These are phyloP conservation scores for Globomyces pollinis-pini DNA, from an alignment of 192 early-diverging fungal species.

Conservation along the genomic window DNA sequence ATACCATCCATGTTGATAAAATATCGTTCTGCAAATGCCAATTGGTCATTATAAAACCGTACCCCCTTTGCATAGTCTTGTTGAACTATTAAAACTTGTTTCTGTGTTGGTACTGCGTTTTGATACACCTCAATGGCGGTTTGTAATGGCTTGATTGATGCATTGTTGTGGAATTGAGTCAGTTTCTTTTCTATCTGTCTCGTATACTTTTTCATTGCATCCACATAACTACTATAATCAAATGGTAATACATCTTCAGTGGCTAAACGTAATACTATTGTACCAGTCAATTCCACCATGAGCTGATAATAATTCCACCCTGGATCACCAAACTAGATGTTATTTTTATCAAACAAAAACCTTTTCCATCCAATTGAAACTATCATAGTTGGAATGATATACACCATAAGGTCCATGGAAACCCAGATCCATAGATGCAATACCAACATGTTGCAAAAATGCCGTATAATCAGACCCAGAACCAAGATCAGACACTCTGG, in stretches of 20 bases:
- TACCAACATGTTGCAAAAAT: conserved; percentile 59
- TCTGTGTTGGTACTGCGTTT: not conserved
- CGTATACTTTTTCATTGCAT: not conserved
- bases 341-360: too few relatives aligned
- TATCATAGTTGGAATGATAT: conserved; percentile 64
- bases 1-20: conserved; percentile 53
- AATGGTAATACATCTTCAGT: conserved; percentile 1
- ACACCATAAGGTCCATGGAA: conserved; percentile 45
- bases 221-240: conserved; percentile 1
- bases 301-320: not conserved
- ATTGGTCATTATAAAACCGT: conserved; percentile 34
- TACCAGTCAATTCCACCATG: not conserved
- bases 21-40: conserved; percentile 43
- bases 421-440: conserved; percentile 44
- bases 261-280: not conserved
- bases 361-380: conserved; percentile 50
- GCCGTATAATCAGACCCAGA: conserved; percentile 48
- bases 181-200: not conserved
- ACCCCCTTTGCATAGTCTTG: not conserved
- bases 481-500: conserved; percentile 37
- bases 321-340: conserved; percentile 22
- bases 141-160: not conserved
- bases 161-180: not conserved
- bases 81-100: not conserved
- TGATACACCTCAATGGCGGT: not conserved